These are phyloP conservation scores for Corniculantispora saksenae DNA, from an alignment of 2,329 filamentous ascomycete genomes.

Conservation along the genomic window DNA sequence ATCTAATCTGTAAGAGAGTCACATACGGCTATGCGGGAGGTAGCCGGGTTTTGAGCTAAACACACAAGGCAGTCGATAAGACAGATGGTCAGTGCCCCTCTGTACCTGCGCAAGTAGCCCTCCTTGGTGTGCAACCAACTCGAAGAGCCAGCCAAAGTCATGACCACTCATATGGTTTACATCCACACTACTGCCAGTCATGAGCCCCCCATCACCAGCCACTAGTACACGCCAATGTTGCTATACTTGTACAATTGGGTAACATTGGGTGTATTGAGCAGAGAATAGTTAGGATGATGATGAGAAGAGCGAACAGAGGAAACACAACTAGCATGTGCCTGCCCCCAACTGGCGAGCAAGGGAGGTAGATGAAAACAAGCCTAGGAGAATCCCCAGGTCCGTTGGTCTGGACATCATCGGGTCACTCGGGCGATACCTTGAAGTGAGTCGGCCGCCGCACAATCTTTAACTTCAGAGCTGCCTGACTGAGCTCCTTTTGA, in stretches of 20 bases:
- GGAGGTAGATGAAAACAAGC: background rate
- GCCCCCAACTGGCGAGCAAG: background rate
- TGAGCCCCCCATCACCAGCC: background rate
- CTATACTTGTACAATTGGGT: background rate
- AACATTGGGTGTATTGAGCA: background rate
- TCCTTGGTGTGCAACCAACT: background rate
- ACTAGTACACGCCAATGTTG: background rate
- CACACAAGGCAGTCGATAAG: background rate
- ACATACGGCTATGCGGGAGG: background rate
- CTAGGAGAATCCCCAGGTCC: background rate
- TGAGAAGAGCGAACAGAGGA: background rate
- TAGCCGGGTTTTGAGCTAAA: background rate
- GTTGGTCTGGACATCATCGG: too few species aligned
- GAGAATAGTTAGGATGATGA: background rate
- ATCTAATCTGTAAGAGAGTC: background rate
- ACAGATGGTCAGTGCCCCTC: background rate
- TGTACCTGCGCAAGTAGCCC: background rate
- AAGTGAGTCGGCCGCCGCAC: background rate
- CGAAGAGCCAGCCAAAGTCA: background rate
- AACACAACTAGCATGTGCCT: background rate
- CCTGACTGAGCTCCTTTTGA: background rate
- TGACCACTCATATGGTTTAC: background rate
- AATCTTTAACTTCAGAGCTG: background rate
- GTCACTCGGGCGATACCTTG: background rate
- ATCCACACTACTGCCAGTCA: background rate